phyloP scores from a whole-genome alignment of 805 yeast genomes.

The Middelhovenomyces tepae region DNA sequence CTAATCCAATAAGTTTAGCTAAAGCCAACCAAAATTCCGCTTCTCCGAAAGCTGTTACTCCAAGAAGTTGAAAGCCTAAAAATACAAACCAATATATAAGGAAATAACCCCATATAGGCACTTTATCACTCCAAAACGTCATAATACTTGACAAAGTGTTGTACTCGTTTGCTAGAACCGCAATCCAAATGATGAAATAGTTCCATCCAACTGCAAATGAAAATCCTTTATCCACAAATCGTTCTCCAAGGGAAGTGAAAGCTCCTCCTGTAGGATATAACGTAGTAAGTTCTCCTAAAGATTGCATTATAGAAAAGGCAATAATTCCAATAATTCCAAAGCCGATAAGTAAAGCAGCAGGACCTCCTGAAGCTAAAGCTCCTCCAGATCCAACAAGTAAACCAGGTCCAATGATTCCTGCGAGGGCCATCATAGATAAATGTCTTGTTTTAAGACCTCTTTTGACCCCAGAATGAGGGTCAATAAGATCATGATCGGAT shows the following conservation, averaged over 20 bases:
- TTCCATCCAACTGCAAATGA: conserved; percentile 42
- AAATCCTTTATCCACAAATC: conserved; percentile 39
- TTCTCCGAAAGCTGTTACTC: conserved; percentile 51
- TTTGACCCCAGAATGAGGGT: conserved; percentile 29
- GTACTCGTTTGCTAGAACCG: conserved; percentile 41
- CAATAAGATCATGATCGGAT: no score
- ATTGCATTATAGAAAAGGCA: conserved; percentile 45
- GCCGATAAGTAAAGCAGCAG: conserved; percentile 42
- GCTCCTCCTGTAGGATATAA: conserved; percentile 47
- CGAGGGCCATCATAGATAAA: conserved; percentile 72
- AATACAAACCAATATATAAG: conserved; percentile 46
- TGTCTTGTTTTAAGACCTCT: conserved; percentile 52
- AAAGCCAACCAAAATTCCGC: conserved; percentile 53
- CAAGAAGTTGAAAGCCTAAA: conserved; percentile 38
- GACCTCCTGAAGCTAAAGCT: conserved; percentile 41
- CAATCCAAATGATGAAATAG: conserved; percentile 42
- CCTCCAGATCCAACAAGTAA: conserved; percentile 56
- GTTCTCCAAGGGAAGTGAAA: conserved; percentile 38
- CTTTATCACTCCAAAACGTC: conserved; percentile 37
- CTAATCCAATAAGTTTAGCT: conserved; percentile 47
- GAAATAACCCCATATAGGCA: conserved; percentile 40
- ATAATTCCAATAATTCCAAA: conserved; percentile 42
- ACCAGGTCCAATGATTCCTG: conserved; percentile 81
- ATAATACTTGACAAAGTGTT: conserved; percentile 38
- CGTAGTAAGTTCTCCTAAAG: conserved; percentile 49